These are phyloP conservation scores for Trichosporon ovoides DNA, from an alignment of 1,284 basidiomycete species.

Conservation along the genomic window DNA sequence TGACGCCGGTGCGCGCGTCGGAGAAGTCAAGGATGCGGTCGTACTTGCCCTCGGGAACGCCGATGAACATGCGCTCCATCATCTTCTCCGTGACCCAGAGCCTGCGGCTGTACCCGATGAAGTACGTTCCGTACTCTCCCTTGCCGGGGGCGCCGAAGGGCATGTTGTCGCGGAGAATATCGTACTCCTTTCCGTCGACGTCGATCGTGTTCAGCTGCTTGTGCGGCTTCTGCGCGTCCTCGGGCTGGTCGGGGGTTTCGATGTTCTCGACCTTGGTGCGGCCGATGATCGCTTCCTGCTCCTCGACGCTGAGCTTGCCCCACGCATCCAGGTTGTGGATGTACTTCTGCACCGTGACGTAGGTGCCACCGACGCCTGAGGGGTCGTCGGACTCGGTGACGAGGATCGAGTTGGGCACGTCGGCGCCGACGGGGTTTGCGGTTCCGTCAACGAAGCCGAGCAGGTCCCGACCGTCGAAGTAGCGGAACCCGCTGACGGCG, in stretches of 20 bases:
- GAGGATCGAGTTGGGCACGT: background rate
- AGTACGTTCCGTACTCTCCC: constrained; percentile 19
- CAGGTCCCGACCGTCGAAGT: constrained; percentile 23
- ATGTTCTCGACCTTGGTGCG: constrained; percentile 22
- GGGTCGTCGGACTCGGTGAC: constrained; percentile 1
- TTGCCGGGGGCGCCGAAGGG: constrained; percentile 17
- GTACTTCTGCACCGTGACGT: constrained; percentile 20
- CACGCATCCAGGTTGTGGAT: constrained; percentile 18
- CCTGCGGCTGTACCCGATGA: constrained; percentile 17
- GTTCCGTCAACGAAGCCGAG: constrained; percentile 23
- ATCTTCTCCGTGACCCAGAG: constrained; percentile 23
- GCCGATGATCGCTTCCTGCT: constrained; percentile 16
- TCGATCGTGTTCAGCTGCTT: constrained; percentile 17
- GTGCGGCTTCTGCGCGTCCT: constrained; percentile 18
- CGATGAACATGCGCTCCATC: constrained; percentile 21
- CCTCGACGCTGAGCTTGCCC: constrained; percentile 12
- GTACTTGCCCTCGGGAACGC: constrained; percentile 16
- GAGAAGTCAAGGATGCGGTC: constrained; percentile 20
- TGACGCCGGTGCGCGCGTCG: constrained; percentile 12
- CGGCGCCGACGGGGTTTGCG: constrained; percentile 20
- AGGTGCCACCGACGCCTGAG: constrained; percentile 10
- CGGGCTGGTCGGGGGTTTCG: constrained; percentile 13
- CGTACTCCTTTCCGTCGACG: constrained; percentile 13
- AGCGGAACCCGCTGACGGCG: constrained; percentile 16
- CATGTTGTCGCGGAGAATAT: constrained; percentile 25